Evolutionary conservation across 257 asterid species (phyloP), one percentile per base, ranked within the genome.

Genomic region (Capsicum baccatum): DNA sequence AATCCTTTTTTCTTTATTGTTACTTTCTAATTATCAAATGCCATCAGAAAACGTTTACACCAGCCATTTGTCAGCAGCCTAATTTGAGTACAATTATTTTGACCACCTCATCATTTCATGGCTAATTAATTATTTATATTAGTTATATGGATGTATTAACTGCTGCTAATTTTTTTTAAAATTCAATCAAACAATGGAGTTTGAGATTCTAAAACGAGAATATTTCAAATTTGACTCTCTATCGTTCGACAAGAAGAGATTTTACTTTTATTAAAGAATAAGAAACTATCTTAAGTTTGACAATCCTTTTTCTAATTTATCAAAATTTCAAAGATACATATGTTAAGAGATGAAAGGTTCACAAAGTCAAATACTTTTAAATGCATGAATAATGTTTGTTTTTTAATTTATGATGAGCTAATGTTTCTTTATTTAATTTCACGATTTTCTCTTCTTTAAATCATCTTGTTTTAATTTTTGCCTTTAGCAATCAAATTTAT

Each of bases 211-310:
- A 26, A 52, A 76, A 19, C 63, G 10, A 76, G 63, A 76, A 69
- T 78, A 26, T 54, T 54, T 54, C 44, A 54, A 26, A 26, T 78
- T 78, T 78, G 64, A 78, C 82, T 54, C 8, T 78, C 12, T 26
- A 26, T 76, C 48, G 80, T 63, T 54, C 21, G 13, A 52, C 60
- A 33, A 76, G 19, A 78, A 26, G 50, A 78, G 33, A 13, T 14
- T 52, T 54, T 35, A 12, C n/a, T 13, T 13, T 33, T 66, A 5
- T 2, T 11, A 66, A 66, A 26, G 13, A 26, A 26, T 9, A 9
- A 33, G 6, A 33, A 33, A n/a, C n/a, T 12, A 66, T 26, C 9
- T 52, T 14, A 33, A 78, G 47, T 55, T 78, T 78, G 60, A 58
- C 60, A 50, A 37, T 39, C 14, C 14, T 76, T 52, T 54, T 48